Evolutionary conservation across 768 basidiomycete genomes (phyloP), one percentile per base, ranked within the genome.

Genomic region (Boletales sp.): DNA sequence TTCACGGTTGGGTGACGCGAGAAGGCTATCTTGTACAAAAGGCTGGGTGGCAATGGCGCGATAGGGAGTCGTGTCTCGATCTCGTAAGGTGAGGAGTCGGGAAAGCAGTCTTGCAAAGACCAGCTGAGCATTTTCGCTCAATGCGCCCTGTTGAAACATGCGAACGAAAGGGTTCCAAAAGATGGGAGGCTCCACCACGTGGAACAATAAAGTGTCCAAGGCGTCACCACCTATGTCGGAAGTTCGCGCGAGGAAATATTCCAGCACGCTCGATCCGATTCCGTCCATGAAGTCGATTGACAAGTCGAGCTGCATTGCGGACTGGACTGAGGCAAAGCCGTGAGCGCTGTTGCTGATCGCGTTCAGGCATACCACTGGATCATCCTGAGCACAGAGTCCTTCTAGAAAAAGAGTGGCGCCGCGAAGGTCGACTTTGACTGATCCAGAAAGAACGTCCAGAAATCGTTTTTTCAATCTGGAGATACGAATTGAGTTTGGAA

Each of bases 91-190:
- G 35, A 77, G 51, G 38, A 83, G 71, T 39, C 78, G 75, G 10
- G 75, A 65, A 6, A 84, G 70, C 2, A 81, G 58, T 73, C 69
- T 76, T 3, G 71, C 75, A 49, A 82, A 79, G 39, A 66, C 62
- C 36, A 57, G 40, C 48, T 77, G 72, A 2, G 68, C 72, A 1
- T 58, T 45, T 17, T 72, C 69, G 18, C 55, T 45, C 42, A 79
- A 62, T 6, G 56, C 47, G 10, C 58, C 62, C 11, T 55, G 53
- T 30, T 66, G 57, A 44, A 75, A 77, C 5, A 69, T 62, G 12
- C 58, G 36, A 3, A 60, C 50, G 39, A 75, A 72, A 1, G 56
- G 53, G 18, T 39, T 47, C 78, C 77, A 83, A 53, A 82, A 82
- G 24, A 78, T 68, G 0, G 78, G 72, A 3, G 81, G 81, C 1